Evolutionary conservation across 2,329 filamentous ascomycete species (phyloP).

Genomic region (Aphanoascus verrucosus): DNA sequence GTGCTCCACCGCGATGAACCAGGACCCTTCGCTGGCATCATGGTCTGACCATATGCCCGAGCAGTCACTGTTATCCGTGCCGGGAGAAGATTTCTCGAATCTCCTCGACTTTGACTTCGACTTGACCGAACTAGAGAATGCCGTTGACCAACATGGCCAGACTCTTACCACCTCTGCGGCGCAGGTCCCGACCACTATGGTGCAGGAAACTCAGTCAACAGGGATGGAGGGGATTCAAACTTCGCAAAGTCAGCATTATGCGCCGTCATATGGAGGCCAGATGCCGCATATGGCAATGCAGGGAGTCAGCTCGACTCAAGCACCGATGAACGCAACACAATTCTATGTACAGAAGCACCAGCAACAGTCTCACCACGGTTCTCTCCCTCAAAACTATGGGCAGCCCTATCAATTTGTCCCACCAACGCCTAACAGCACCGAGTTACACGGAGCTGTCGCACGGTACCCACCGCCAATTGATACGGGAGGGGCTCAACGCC

Average conservation of each 20-base stretch:
- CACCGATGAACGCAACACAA: constrained; percentile 9
- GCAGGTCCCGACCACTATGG: constrained; percentile 11
- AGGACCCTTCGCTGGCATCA: constrained; percentile 27
- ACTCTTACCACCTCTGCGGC: constrained; percentile 26
- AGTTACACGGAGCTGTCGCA: constrained; percentile 36
- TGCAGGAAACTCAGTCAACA: constrained; percentile 12
- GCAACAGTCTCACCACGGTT: constrained; percentile 19
- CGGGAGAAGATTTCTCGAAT: constrained; percentile 40
- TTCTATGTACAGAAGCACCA: constrained; percentile 11
- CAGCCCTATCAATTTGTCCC: constrained; percentile 29
- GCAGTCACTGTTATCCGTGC: constrained; percentile 30
- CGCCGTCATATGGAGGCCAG: constrained; percentile 3
- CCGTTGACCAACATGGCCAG: constrained; percentile 30
- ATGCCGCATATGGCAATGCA: constrained; percentile 15
- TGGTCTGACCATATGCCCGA: constrained; percentile 34
- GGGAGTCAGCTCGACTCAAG: constrained; percentile 1
- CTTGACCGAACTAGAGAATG: constrained; percentile 33
- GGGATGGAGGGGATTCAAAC: constrained; percentile 14
- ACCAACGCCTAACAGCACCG: constrained; percentile 41
- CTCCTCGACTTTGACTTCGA: constrained; percentile 41
- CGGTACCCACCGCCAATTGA: constrained; percentile 34
- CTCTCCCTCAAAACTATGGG: constrained; percentile 15
- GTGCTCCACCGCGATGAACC: constrained; percentile 27
- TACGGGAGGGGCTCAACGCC: constrained; percentile 29
- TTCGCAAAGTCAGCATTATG: constrained; percentile 10